Conservation (phyloP, 805 yeast genomes). For the Barnettozyma siamensis region DNA sequence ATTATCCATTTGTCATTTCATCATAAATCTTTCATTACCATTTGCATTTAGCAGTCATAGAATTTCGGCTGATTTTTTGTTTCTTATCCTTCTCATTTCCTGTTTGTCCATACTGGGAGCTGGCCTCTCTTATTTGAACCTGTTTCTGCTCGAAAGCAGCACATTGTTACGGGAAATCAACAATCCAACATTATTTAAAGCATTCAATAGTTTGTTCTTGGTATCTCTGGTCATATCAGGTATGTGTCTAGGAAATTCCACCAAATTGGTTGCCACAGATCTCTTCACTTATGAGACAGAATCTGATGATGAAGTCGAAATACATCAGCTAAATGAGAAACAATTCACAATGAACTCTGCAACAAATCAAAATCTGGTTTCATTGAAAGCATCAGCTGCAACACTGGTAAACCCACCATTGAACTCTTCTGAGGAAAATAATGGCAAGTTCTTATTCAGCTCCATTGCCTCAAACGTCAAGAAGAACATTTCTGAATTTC, state of each 20-base stretch:
- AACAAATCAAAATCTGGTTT: slow-evolving; percentile 6
- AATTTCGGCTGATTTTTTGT: neutral
- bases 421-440: neutral
- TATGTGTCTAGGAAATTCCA: slow-evolving; percentile 2
- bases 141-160: neutral
- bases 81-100: slow-evolving; percentile 4
- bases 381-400: slow-evolving; percentile 24
- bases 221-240: slow-evolving; percentile 9
- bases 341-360: neutral
- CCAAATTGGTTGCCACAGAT: neutral
- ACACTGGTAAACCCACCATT: slow-evolving; percentile 20
- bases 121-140: slow-evolving; percentile 17
- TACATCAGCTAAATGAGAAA: neutral
- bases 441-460: neutral
- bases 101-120: slow-evolving; percentile 19
- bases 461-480: slow-evolving; percentile 3
- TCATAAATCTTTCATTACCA: slow-evolving; percentile 5
- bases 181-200: slow-evolving; percentile 1
- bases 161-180: neutral
- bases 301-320: neutral
- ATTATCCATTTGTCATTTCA: slow-evolving; percentile 3
- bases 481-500: neutral
- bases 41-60: neutral
- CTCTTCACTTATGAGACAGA: neutral
- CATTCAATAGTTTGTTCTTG: slow-evolving; percentile 9